Percentiles rank a stretch among this genome's conserved stretches.
These are phyloP conservation scores for Auricularia auricula-judae DNA, from an alignment of 768 basidiomycete species.

Conservation along the genomic window DNA sequence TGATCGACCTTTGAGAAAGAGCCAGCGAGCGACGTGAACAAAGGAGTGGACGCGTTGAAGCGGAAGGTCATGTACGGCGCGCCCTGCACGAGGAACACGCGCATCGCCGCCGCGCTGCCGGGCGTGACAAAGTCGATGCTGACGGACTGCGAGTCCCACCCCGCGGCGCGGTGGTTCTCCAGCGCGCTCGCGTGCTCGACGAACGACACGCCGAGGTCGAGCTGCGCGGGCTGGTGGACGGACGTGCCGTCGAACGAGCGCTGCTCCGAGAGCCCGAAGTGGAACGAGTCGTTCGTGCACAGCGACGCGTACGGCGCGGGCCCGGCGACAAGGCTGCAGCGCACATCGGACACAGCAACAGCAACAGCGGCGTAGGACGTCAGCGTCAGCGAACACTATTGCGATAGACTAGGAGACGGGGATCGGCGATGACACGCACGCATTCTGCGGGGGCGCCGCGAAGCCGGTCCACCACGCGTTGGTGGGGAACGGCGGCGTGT, in stretches of 20 bases:
- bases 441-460: constrained; percentile 16
- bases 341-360: not conserved
- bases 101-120: constrained; percentile 19
- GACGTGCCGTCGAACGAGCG: constrained; percentile 23
- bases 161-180: constrained; percentile 20
- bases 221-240: constrained; percentile 21
- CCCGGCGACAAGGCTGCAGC: constrained; percentile 18
- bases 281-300: constrained; percentile 16
- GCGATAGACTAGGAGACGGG: no score
- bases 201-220: constrained; percentile 23
- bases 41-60: constrained; percentile 9
- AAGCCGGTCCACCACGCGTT: constrained; percentile 27
- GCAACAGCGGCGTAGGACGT: no score
- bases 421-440: constrained; percentile 9
- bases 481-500: constrained; percentile 23
- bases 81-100: constrained; percentile 23
- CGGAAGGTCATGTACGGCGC: constrained; percentile 25
- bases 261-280: constrained; percentile 19
- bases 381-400: no score
- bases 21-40: not conserved
- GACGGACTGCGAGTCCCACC: constrained; percentile 25
- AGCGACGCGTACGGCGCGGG: constrained; percentile 24
- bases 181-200: constrained; percentile 19
- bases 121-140: constrained; percentile 22
- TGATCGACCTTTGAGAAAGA: not conserved